Conservation (phyloP, 768 basidiomycete species). For the Cubamyces sp. region DNA sequence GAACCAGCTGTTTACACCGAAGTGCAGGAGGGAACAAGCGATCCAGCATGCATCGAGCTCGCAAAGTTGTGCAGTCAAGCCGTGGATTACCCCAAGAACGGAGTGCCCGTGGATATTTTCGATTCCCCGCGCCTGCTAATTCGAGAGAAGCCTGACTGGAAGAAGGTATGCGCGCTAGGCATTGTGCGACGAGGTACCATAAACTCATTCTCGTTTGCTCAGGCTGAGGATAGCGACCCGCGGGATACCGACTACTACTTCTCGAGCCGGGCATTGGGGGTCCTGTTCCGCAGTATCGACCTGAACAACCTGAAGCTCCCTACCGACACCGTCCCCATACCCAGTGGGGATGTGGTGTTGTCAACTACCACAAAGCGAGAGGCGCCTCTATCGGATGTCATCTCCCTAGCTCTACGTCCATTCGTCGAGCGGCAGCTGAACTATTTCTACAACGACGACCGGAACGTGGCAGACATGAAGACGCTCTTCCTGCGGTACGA, state of each 20-base stretch:
- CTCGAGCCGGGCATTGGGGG: conserved; percentile 71
- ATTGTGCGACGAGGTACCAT: not conserved
- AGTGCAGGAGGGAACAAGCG: conserved; percentile 60
- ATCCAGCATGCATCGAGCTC: conserved; percentile 57
- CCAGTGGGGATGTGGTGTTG: not conserved
- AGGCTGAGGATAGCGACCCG: conserved; percentile 41
- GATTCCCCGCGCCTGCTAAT: conserved; percentile 59
- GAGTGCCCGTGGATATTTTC: conserved; percentile 60
- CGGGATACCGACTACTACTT: conserved; percentile 69
- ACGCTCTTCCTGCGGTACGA: conserved; percentile 55
- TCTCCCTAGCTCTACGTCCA: conserved; percentile 30
- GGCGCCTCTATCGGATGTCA: conserved; percentile 29
- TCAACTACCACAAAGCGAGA: conserved; percentile 4
- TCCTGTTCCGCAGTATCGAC: conserved; percentile 65
- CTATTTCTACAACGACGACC: conserved; percentile 27
- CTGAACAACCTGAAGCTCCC: conserved; percentile 43
- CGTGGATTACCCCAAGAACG: conserved; percentile 83
- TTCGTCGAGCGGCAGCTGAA: conserved; percentile 30
- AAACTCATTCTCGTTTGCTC: not conserved
- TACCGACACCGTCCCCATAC: conserved; percentile 11
- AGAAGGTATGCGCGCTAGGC: conserved; percentile 38
- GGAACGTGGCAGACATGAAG: conserved; percentile 35
- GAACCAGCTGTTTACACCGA: not conserved
- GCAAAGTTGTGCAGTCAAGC: conserved; percentile 68
- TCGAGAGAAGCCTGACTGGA: conserved; percentile 80